Conservation (phyloP, 495 filamentous ascomycete species). For the Tetracladium setigerum region DNA sequence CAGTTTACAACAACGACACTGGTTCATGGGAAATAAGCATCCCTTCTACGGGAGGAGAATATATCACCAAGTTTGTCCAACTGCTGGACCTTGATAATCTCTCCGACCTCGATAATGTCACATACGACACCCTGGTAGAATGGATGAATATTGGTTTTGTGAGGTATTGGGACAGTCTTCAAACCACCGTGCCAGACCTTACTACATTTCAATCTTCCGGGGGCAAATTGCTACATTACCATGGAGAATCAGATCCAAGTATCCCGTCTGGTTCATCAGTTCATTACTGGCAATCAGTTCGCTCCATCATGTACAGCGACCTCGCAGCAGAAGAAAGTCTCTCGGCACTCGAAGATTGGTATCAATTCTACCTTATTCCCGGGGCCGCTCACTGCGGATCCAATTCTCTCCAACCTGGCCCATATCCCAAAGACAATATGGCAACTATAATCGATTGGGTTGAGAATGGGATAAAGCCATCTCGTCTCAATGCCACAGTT, state of each 20-base stretch:
- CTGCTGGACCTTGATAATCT: constrained; percentile 28
- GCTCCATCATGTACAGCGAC: constrained; percentile 38
- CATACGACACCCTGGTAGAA: constrained; percentile 38
- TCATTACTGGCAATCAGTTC: constrained; percentile 42
- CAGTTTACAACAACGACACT: constrained; percentile 33
- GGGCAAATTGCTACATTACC: constrained; percentile 43
- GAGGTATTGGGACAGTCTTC: constrained; percentile 31
- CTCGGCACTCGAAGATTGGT: constrained; percentile 38
- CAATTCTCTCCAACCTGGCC: constrained; percentile 32
- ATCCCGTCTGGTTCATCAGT: constrained; percentile 40
- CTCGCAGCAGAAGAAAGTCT: constrained; percentile 26
- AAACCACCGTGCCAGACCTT: constrained; percentile 40
- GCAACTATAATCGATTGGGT: constrained; percentile 43
- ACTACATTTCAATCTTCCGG: constrained; percentile 33
- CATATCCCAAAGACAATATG: constrained; percentile 40
- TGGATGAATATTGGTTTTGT: constrained; percentile 36
- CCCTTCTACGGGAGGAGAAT: constrained; percentile 31
- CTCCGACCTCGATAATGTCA: constrained; percentile 33
- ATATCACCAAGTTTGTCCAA: constrained; percentile 29
- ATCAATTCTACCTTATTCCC: constrained; percentile 44
- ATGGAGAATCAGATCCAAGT: constrained; percentile 41
- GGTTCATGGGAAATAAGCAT: constrained; percentile 30
- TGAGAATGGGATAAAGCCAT: constrained; percentile 35
- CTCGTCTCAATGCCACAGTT: constrained; percentile 36
- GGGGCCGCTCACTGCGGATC: constrained; percentile 42